Evolutionary conservation across 805 yeast genomes (phyloP), one percentile per base, ranked within the genome.

Genomic region (Kregervanrija fluxuum): DNA sequence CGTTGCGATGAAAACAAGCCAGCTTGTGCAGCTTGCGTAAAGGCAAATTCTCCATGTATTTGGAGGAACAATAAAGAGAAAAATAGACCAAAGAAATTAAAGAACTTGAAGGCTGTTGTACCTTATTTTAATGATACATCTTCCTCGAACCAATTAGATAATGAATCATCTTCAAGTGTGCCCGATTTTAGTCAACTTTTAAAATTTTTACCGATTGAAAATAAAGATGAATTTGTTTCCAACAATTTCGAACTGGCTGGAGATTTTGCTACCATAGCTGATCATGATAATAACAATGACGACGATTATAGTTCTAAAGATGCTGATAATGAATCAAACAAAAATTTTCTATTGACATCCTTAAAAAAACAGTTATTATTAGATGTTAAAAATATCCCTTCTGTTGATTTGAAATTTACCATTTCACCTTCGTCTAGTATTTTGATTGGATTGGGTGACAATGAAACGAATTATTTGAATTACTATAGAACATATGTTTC

Each of bases 401-500:
- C 17, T 17, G 15, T 31, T 12, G 32, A 45, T 33, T 30, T 38
- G n/a, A 35, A 35, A 16, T 30, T 41, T 9, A 44, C 31, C 15
- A 34, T 12, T 5, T 22, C 8, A 5, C 50, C 48, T 6, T 48
- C 56, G 9, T 49, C 50, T 11, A 50, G 45, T 10, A 37, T 50
- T 9, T 30, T 53, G n/a, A 15, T 22, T 3, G 41, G 28, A 10
- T 31, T 54, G 28, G 38, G 13, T n/a, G 45, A 47, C 8, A 28
- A 12, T n/a, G 57, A 51, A 35, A 41, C 45, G 12, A 48, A 13
- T 41, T 62, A 73, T 12, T 73, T 69, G 48, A 72, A 71, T 37
- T 75, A 74, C 48, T 77, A 74, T 53, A 61, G 70, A 34, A 62
- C 66, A 42, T 64, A 60, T 40, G 66, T 74, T 31, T 72, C 79